These are phyloP conservation scores for Trichoderma gamsii DNA, from an alignment of 495 filamentous ascomycete species.

Conservation along the genomic window DNA sequence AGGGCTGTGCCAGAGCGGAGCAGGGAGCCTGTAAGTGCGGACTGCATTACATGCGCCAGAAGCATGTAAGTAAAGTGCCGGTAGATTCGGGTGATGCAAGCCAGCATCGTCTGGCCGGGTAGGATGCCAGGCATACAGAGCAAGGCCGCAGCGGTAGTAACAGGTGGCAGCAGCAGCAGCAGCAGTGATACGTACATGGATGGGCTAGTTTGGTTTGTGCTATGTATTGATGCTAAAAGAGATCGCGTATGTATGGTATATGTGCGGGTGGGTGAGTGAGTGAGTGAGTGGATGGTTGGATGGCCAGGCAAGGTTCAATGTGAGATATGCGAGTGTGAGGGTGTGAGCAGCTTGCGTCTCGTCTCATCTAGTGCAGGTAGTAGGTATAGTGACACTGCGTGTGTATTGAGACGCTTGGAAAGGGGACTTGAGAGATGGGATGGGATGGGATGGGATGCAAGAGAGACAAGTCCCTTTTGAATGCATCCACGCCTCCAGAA, in stretches of 20 bases:
- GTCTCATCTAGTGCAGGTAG: too few relatives aligned
- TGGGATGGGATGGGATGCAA: too few relatives aligned
- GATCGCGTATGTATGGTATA: not conserved
- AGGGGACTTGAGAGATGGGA: not conserved
- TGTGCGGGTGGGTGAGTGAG: not conserved
- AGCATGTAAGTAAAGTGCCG: slow-evolving; percentile 7
- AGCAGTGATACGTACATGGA: not conserved
- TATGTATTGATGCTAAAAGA: not conserved
- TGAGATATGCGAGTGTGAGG: not conserved
- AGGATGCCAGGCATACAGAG: not conserved
- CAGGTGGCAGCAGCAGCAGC: not conserved
- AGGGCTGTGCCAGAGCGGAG: slow-evolving; percentile 11
- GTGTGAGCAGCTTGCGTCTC: too few relatives aligned
- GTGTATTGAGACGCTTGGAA: too few relatives aligned
- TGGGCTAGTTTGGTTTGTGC: not conserved
- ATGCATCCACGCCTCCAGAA: not conserved
- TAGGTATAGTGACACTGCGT: too few relatives aligned
- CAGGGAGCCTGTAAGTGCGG: slow-evolving; percentile 1
- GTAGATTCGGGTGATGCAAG: not conserved
- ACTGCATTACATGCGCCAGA: slow-evolving; percentile 10
- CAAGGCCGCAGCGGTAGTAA: too few relatives aligned
- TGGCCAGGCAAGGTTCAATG: not conserved
- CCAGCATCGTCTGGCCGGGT: not conserved
- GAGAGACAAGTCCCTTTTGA: not conserved
- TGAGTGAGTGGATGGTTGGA: not conserved